Evolutionary conservation across 78 protist species (phyloP).

Genomic region (Dictyostelium brefeldianum): DNA sequence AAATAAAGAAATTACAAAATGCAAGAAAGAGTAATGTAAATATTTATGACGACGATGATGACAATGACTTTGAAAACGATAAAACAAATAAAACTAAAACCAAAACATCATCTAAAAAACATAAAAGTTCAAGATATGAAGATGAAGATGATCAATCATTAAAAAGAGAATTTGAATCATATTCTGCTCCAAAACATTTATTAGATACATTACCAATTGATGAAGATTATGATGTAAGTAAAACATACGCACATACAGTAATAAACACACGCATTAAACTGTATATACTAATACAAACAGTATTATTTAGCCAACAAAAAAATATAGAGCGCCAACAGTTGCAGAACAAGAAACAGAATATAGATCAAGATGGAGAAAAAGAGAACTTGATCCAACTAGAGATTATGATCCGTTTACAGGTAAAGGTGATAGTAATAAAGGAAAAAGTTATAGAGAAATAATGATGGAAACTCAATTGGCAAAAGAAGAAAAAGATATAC

Average conservation of each 20-base stretch:
- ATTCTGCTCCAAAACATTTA: slow-evolving; percentile 56
- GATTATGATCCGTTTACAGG: slow-evolving; percentile 76
- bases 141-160: neutral
- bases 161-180: slow-evolving; percentile 55
- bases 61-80: slow-evolving; percentile 2
- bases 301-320: slow-evolving; percentile 29
- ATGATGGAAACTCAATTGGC: slow-evolving; percentile 43
- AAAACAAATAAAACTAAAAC: neutral
- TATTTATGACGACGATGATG: neutral
- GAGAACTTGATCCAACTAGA: slow-evolving; percentile 70
- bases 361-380: slow-evolving; percentile 73
- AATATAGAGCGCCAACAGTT: slow-evolving; percentile 53
- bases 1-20: slow-evolving; percentile 34
- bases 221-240: slow-evolving; percentile 40
- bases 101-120: neutral
- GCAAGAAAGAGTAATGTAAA: slow-evolving; percentile 23
- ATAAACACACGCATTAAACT: no score
- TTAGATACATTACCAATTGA: slow-evolving; percentile 51
- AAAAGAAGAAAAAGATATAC: slow-evolving; percentile 62
- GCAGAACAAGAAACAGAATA: slow-evolving; percentile 71
- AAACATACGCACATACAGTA: no score
- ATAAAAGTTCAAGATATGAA: neutral
- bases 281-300: no score
- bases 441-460: slow-evolving; percentile 46
- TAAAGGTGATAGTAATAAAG: slow-evolving; percentile 37